These are phyloP conservation scores for Moelleriella libera DNA, from an alignment of 2,329 filamentous ascomycete species.

Conservation along the genomic window DNA sequence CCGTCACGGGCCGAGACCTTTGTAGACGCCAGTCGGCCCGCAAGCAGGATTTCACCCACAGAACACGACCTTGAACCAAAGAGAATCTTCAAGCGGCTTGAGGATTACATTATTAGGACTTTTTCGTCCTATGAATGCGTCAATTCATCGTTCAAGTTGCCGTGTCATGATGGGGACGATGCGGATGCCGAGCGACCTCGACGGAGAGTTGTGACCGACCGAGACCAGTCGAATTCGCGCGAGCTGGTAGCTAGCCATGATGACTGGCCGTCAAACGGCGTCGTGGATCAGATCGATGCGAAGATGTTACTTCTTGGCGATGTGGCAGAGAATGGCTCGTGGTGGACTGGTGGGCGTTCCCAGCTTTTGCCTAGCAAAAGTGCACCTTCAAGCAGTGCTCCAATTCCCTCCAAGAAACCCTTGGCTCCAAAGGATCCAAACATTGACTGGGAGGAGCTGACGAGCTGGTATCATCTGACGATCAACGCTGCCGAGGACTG, in stretches of 20 bases:
- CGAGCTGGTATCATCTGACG: constrained; percentile 61
- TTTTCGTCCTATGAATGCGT: constrained; percentile 58
- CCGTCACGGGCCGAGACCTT: neutral
- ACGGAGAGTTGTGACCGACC: constrained; percentile 11
- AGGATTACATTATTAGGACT: constrained; percentile 60
- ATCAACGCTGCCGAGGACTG: constrained; percentile 55
- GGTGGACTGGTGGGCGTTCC: constrained; percentile 53
- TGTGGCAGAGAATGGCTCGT: constrained; percentile 66
- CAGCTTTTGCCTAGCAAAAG: constrained; percentile 1
- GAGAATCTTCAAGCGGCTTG: constrained; percentile 58
- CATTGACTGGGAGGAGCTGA: constrained; percentile 60
- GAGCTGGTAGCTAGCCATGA: constrained; percentile 4
- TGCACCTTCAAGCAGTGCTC: neutral
- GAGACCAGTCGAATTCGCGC: constrained; percentile 3
- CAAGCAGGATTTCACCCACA: constrained; percentile 6
- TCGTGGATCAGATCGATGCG: constrained; percentile 46
- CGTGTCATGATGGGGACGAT: constrained; percentile 18
- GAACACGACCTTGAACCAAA: constrained; percentile 25
- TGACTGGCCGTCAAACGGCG: constrained; percentile 7
- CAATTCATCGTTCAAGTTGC: constrained; percentile 60
- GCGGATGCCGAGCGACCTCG: constrained; percentile 11
- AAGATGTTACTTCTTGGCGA: constrained; percentile 63
- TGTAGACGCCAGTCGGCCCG: neutral
- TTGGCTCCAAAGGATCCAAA: constrained; percentile 28
- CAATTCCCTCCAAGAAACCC: constrained; percentile 1